phyloP scores from a whole-genome alignment of 2,329 filamentous ascomycete genomes.

The Botrytis hyacinthi region DNA sequence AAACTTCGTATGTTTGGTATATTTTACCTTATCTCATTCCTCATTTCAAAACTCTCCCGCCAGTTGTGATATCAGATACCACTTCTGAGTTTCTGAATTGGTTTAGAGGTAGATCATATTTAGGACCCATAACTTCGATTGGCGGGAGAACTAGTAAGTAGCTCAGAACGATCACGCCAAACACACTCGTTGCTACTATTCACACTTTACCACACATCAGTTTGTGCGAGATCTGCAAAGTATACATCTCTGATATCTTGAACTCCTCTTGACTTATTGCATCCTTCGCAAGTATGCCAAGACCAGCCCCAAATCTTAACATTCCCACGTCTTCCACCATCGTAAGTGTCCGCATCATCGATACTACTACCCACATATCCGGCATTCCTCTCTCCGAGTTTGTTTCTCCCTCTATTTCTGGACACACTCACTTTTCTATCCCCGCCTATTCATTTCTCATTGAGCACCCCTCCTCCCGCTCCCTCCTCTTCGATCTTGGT shows the following conservation, averaged over 20 bases:
- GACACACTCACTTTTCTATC: conserved; percentile 38
- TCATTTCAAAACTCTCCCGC: background rate
- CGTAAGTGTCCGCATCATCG: conserved; percentile 39
- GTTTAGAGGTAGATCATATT: background rate
- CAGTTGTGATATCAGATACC: background rate
- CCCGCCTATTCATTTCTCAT: conserved; percentile 29
- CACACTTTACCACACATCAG: background rate
- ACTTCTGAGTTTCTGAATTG: background rate
- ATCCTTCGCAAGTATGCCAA: background rate
- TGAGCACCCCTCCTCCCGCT: background rate
- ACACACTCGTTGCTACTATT: background rate
- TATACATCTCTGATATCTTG: background rate
- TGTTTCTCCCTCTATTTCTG: conserved; percentile 38
- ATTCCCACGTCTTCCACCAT: conserved; percentile 36
- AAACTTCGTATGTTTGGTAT: background rate
- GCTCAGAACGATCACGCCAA: background rate
- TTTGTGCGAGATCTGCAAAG: background rate
- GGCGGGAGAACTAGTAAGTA: background rate
- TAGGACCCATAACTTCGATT: background rate
- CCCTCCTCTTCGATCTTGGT: conserved; percentile 37
- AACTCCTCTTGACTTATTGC: background rate
- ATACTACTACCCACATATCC: conserved; percentile 36
- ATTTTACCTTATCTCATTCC: background rate
- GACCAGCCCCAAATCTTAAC: conserved; percentile 30
- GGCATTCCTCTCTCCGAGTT: conserved; percentile 30